A percentile compares a stretch with the other conserved stretches of the same genome.
Conservation (phyloP, 176 grass and related monocot species). For the Zizania latifolia region DNA sequence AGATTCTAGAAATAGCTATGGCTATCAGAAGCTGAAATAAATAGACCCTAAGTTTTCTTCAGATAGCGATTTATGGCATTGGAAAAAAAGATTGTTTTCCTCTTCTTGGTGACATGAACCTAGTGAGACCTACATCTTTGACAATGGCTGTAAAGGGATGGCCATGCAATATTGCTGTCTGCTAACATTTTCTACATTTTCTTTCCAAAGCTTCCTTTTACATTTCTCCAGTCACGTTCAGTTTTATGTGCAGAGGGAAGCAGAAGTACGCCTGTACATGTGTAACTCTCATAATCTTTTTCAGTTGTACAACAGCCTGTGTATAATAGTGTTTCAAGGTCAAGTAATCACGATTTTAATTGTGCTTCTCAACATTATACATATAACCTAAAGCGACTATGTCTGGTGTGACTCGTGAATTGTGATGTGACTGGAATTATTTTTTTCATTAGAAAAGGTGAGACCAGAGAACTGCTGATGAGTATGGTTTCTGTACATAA, state of each 20-base stretch:
- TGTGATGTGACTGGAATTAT: constrained; percentile 20
- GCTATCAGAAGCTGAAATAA: too few relatives aligned
- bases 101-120: not conserved
- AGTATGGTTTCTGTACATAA: constrained; percentile 4
- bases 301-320: not conserved
- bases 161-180: constrained; percentile 26
- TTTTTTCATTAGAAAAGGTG: not conserved
- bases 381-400: not conserved
- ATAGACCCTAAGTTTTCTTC: constrained; percentile 20
- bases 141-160: constrained; percentile 13
- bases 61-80: not conserved
- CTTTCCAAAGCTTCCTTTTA: constrained; percentile 6
- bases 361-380: not conserved
- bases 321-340: not conserved
- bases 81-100: not conserved
- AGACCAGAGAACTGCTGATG: not conserved
- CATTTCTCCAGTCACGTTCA: constrained; percentile 11
- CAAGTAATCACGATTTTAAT: not conserved
- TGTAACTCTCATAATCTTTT: not conserved
- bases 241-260: not conserved
- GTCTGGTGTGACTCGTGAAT: constrained; percentile 6
- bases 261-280: not conserved
- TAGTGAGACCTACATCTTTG: constrained; percentile 6
- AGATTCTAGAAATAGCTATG: too few relatives aligned
- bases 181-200: constrained; percentile 19